Conservation (phyloP, 257 asterid species). For the Leonotis leonurus region DNA sequence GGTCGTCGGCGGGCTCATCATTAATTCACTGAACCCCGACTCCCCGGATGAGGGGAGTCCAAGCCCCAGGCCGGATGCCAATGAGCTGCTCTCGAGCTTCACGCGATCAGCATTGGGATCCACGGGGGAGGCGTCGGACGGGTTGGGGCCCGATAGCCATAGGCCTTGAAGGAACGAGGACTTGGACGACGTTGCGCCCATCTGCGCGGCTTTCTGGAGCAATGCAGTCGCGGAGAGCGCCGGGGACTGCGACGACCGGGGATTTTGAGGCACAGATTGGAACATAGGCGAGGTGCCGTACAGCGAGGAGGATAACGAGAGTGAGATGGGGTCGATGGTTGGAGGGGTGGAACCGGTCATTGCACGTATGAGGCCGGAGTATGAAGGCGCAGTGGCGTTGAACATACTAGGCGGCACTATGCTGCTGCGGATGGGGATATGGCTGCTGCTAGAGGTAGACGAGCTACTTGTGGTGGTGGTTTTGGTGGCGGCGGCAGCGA, state of each 20-base stretch:
- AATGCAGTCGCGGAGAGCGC: slow-evolving; percentile 82
- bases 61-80: slow-evolving; percentile 44
- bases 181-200: slow-evolving; percentile 61
- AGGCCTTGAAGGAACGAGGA: slow-evolving; percentile 70
- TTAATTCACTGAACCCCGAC: slow-evolving; percentile 34
- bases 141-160: slow-evolving; percentile 40
- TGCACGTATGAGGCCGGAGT: slow-evolving; percentile 29
- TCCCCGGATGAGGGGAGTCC: slow-evolving; percentile 30
- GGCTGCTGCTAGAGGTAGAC: slow-evolving; percentile 27
- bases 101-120: slow-evolving; percentile 8
- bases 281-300: slow-evolving; percentile 34
- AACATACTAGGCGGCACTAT: slow-evolving; percentile 32
- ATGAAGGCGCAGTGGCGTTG: slow-evolving; percentile 12
- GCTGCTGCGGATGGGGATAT: slow-evolving; percentile 16
- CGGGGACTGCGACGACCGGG: slow-evolving; percentile 35
- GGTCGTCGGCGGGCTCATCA: slow-evolving; percentile 61
- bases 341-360: slow-evolving; percentile 26
- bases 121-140: slow-evolving; percentile 24
- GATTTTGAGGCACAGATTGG: slow-evolving; percentile 37
- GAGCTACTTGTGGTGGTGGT: slow-evolving; percentile 18
- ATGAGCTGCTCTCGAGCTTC: slow-evolving; percentile 46
- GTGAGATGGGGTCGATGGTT: slow-evolving; percentile 49
- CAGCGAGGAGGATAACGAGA: slow-evolving; percentile 54
- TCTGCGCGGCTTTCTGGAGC: slow-evolving; percentile 86
- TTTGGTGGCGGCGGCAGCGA: slow-evolving; percentile 7